phyloP scores from a whole-genome alignment of 2,329 filamentous ascomycete species.

The Trichoderma polysporum region DNA sequence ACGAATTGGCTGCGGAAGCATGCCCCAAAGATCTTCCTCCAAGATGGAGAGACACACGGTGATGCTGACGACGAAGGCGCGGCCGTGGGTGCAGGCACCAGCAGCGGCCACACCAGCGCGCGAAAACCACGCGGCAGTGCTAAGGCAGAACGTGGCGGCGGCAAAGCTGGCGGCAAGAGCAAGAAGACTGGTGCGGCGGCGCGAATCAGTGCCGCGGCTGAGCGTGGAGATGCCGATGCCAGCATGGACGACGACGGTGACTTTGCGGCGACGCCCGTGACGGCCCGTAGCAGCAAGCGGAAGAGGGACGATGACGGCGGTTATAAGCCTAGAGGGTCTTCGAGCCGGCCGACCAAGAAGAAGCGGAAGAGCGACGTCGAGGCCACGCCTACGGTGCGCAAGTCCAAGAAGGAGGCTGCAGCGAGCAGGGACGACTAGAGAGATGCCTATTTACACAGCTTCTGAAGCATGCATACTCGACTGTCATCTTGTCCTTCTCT shows the following conservation, averaged over 20 bases:
- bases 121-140: slow-evolving; percentile 38
- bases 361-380: slow-evolving; percentile 57
- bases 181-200: slow-evolving; percentile 36
- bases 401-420: slow-evolving; percentile 37
- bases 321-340: slow-evolving; percentile 59
- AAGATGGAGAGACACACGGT: slow-evolving; percentile 57
- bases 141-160: slow-evolving; percentile 35
- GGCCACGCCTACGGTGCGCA: slow-evolving; percentile 37
- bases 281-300: slow-evolving; percentile 40
- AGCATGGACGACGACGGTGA: slow-evolving; percentile 43
- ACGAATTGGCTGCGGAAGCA: slow-evolving; percentile 93
- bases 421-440: slow-evolving; percentile 32
- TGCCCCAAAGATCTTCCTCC: slow-evolving; percentile 79
- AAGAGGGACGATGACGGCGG: slow-evolving; percentile 61
- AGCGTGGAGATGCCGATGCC: slow-evolving; percentile 34
- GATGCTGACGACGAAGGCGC: slow-evolving; percentile 42
- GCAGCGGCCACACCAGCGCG: slow-evolving; percentile 29
- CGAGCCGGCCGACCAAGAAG: slow-evolving; percentile 54
- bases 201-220: slow-evolving; percentile 25
- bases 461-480: too few relatives aligned
- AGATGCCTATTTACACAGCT: too few relatives aligned
- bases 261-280: slow-evolving; percentile 35
- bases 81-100: neutral
- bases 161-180: slow-evolving; percentile 43
- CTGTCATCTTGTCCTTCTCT: too few relatives aligned